Conservation (phyloP, 306 rosid species). For the Potentilla sterilis region DNA sequence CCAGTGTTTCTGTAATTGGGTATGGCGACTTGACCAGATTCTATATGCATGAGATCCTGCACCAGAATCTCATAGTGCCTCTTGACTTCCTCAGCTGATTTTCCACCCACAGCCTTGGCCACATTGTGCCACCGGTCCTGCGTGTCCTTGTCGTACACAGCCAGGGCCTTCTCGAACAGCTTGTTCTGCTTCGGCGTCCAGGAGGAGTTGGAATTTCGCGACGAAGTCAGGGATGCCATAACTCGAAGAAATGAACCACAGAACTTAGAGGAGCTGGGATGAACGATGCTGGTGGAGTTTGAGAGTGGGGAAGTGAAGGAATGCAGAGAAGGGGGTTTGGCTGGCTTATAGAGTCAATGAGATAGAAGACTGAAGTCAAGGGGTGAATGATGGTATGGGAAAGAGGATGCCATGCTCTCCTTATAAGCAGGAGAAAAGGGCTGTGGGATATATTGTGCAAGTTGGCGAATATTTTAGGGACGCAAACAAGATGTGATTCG, state of each 20-base stretch:
- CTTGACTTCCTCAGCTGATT: slow-evolving; percentile 65
- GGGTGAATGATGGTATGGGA: background rate
- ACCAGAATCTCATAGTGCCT: slow-evolving; percentile 74
- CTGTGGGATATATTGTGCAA: background rate
- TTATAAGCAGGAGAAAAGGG: slow-evolving; percentile 10
- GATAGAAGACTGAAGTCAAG: slow-evolving; percentile 22
- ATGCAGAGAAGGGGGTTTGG: slow-evolving; percentile 8
- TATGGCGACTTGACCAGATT: slow-evolving; percentile 63
- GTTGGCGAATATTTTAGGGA: slow-evolving; percentile 10
- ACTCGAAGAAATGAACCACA: background rate
- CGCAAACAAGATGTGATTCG: background rate
- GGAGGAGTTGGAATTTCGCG: slow-evolving; percentile 43
- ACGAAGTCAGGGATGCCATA: slow-evolving; percentile 38
- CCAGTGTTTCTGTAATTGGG: slow-evolving; percentile 55
- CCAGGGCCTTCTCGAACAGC: slow-evolving; percentile 85
- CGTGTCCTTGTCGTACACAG: slow-evolving; percentile 69
- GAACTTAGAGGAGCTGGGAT: background rate
- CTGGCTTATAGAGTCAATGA: background rate
- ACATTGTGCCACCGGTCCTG: slow-evolving; percentile 86
- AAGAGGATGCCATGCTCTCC: background rate
- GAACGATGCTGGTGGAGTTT: background rate
- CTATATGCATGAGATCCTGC: slow-evolving; percentile 72
- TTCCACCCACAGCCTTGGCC: slow-evolving; percentile 85
- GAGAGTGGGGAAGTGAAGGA: background rate
- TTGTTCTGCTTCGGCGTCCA: slow-evolving; percentile 87